These are phyloP conservation scores for Carpinus fangiana DNA, from an alignment of 306 rosid species.

Conservation along the genomic window DNA sequence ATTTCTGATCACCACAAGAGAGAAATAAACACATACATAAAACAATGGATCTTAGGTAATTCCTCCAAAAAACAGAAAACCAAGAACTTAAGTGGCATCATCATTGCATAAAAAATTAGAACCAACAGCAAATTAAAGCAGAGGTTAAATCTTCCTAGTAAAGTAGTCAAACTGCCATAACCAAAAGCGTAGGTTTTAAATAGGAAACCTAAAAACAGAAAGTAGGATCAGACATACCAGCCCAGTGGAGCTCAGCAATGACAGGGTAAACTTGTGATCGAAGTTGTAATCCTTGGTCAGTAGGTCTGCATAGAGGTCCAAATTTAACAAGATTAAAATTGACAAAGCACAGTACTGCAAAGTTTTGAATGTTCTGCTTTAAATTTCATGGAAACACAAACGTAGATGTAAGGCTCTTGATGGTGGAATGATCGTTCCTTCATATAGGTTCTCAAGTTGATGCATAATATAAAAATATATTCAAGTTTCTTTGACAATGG, in stretches of 20 bases:
- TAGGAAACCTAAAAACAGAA: constrained; percentile 1
- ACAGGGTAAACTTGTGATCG: constrained; percentile 74
- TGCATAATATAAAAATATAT: neutral
- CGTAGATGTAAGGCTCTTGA: constrained; percentile 11
- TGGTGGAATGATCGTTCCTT: neutral
- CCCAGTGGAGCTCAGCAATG: constrained; percentile 64
- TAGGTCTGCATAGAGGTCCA: constrained; percentile 56
- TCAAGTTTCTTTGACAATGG: neutral
- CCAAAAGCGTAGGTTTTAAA: constrained; percentile 2
- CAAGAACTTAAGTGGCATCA: neutral
- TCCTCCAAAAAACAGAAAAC: neutral
- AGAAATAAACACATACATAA: neutral
- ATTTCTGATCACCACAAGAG: neutral
- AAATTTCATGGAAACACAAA: neutral
- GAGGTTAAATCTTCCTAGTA: constrained; percentile 5
- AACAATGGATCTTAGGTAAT: neutral
- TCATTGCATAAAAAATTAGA: neutral
- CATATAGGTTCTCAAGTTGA: neutral
- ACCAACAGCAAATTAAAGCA: constrained; percentile 13
- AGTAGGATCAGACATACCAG: constrained; percentile 55
- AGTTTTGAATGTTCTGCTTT: neutral
- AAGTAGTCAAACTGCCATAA: constrained; percentile 7
- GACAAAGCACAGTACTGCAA: neutral
- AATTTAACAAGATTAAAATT: constrained; percentile 8
- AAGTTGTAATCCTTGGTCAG: constrained; percentile 86